Conservation (phyloP, 345 rosid species). For the Cardiospermum halicacabum region DNA sequence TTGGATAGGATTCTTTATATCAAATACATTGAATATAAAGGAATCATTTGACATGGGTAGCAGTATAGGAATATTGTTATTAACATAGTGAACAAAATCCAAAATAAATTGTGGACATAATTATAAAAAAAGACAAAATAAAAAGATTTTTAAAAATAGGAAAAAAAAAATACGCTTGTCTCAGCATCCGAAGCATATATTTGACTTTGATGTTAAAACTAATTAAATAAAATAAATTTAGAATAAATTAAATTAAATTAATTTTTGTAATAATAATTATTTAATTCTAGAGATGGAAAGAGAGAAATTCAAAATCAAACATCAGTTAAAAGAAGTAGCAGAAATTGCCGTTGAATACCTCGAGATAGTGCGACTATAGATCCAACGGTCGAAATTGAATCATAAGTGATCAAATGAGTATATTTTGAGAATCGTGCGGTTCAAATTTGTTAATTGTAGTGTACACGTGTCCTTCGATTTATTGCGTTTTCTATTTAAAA, state of each 20-base stretch:
- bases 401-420: background rate
- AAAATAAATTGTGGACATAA: background rate
- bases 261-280: background rate
- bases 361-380: constrained; percentile 8
- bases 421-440: constrained; percentile 26
- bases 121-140: background rate
- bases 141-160: background rate
- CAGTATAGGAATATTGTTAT: background rate
- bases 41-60: background rate
- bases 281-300: background rate
- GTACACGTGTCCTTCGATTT: background rate
- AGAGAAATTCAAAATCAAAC: constrained; percentile 19
- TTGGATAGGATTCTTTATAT: background rate
- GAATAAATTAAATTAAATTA: background rate
- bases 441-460: constrained; percentile 9
- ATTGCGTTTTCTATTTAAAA: background rate
- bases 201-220: background rate
- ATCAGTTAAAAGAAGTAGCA: background rate
- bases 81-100: background rate
- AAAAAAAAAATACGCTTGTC: background rate
- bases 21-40: background rate
- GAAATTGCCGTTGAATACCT: constrained; percentile 31
- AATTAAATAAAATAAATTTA: background rate
- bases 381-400: constrained; percentile 21
- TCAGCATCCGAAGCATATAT: background rate